Base-by-base conservation (phyloP, 768 basidiomycete species). In the Mrakia frigida region DNA sequence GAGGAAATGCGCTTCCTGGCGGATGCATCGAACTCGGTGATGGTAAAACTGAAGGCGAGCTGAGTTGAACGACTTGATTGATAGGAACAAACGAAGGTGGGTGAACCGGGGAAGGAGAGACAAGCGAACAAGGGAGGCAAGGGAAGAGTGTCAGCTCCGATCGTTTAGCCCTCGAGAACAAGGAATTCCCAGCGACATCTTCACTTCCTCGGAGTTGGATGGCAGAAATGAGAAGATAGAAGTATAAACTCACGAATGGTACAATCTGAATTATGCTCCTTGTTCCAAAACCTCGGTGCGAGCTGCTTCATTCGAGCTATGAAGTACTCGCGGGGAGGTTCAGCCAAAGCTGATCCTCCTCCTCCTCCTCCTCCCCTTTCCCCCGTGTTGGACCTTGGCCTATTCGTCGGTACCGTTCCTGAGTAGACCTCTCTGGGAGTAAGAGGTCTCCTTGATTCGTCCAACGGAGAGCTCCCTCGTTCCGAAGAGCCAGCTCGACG, bases 371-470 rank as follows among this genome's bases (percentile, higher is more conserved):
- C 33, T 7, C 14, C 63, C 37, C 65, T 39, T 25, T 41, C 39
- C 21, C 43, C 18, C 25, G 65, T 68, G 21, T 35, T 39, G 3
- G 65, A 68, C 39, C 65, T 35, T 18, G 37, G 35, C 43, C 65
- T 68, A 23, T 37, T 68, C 2, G 35, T 10, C 33, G 63, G 72
- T 4, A 74, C 28, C 41, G 61, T 21, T n/a, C 60, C 41, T 6
- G 60, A n/a, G 43, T 74, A 74, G 41, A 74, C 41, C 10, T 67
- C 39, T 9, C 73, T 28, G 14, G 73, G 39, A 21, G 60, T 46
- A 1, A 31, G 25, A 11, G 73, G 37, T 21, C 28, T 11, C 35
- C 28, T 59, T 11, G 7, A 18, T 23, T 41, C 53, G n/a, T 56
- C 70, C 16, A 25, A 25, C 25, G 70, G 33, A 6, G 21, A 33